These are phyloP conservation scores for Ophiobolus disseminans DNA, from an alignment of 2,329 filamentous ascomycete species.

Conservation along the genomic window DNA sequence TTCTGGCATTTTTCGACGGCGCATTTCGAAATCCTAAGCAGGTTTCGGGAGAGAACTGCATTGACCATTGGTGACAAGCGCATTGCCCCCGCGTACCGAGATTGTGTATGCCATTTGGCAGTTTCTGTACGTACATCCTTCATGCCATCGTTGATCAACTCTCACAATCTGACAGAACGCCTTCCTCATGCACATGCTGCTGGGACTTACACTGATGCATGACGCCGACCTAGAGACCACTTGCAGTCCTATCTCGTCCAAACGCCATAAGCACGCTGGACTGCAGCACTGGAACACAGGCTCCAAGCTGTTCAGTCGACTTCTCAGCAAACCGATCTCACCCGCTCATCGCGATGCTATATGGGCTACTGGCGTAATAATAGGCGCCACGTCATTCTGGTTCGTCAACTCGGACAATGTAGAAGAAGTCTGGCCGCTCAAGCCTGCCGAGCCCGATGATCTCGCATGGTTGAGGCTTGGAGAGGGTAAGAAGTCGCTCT, in stretches of 20 bases:
- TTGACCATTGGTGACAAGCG: constrained; percentile 48
- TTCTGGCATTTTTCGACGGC: constrained; percentile 25
- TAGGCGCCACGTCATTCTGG: constrained; percentile 57
- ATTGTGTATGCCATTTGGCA: constrained; percentile 50
- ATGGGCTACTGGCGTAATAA: constrained; percentile 57
- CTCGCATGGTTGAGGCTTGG: constrained; percentile 66
- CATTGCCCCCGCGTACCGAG: constrained; percentile 45
- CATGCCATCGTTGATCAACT: neutral
- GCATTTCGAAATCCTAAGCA: constrained; percentile 45
- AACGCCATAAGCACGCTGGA: constrained; percentile 44
- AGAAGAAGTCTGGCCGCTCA: constrained; percentile 64
- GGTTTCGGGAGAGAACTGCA: constrained; percentile 55
- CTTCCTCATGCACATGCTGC: constrained; percentile 63
- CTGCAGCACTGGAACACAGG: constrained; percentile 57
- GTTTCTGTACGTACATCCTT: constrained; percentile 47
- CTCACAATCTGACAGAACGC: constrained; percentile 48
- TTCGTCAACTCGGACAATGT: constrained; percentile 53
- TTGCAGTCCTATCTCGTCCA: constrained; percentile 23
- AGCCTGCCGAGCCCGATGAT: constrained; percentile 51
- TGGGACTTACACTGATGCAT: constrained; percentile 62
- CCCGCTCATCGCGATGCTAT: constrained; percentile 54
- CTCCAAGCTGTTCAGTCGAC: constrained; percentile 57
- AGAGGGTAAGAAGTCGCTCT: constrained; percentile 63
- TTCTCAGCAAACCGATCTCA: constrained; percentile 48
- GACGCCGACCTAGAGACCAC: constrained; percentile 52